These are phyloP conservation scores for Herpetospermum pedunculosum DNA, from an alignment of 306 rosid genomes.

Conservation along the genomic window DNA sequence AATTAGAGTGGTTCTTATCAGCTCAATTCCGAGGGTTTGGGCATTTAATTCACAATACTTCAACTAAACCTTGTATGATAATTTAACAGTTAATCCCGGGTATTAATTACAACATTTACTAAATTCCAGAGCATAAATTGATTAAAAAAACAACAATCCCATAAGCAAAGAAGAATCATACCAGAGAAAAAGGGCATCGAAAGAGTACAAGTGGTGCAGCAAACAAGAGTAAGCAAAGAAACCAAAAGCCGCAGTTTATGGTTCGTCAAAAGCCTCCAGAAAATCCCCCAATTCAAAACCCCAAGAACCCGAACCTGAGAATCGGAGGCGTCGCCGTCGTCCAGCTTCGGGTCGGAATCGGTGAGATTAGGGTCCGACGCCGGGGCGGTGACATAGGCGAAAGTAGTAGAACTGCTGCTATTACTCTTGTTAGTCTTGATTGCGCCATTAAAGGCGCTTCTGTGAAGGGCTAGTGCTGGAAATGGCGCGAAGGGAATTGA, in stretches of 20 bases:
- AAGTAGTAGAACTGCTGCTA: slow-evolving; percentile 7
- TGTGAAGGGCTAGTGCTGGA: background rate
- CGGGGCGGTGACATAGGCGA: slow-evolving; percentile 68
- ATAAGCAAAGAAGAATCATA: background rate
- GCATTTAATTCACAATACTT: too few relatives aligned
- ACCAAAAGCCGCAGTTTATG: slow-evolving; percentile 50
- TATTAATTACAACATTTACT: background rate
- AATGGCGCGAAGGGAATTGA: slow-evolving; percentile 17
- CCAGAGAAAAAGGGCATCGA: slow-evolving; percentile 90
- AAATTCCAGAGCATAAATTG: background rate
- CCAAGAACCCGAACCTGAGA: slow-evolving; percentile 12
- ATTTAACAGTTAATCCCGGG: background rate
- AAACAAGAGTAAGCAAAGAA: slow-evolving; percentile 40
- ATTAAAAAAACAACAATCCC: background rate
- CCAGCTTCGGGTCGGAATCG: slow-evolving; percentile 38
- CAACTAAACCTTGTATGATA: too few relatives aligned
- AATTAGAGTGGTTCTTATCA: background rate
- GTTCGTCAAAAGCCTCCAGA: slow-evolving; percentile 45
- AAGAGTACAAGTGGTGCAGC: slow-evolving; percentile 73
- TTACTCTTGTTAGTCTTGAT: too few relatives aligned
- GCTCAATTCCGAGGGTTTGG: too few relatives aligned
- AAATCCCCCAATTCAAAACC: slow-evolving; percentile 39
- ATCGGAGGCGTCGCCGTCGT: slow-evolving; percentile 14
- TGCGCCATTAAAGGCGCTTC: background rate
- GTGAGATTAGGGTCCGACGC: slow-evolving; percentile 52